Evolutionary conservation across 2,329 filamentous ascomycete species (phyloP), one percentile per base, ranked within the genome.

Genomic region (Verticillium longisporum): DNA sequence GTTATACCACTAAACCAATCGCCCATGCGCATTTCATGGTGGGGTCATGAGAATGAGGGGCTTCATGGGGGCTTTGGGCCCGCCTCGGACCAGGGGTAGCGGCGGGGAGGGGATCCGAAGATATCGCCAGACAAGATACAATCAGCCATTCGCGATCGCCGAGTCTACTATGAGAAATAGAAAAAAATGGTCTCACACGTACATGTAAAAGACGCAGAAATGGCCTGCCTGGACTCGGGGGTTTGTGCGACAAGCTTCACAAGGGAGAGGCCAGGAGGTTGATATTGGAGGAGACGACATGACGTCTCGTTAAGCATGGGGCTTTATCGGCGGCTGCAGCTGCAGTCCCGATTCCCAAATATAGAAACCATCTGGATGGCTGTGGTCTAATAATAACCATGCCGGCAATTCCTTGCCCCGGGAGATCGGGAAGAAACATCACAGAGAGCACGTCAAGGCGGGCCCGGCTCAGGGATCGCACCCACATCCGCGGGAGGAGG

Each of bases 321-420:
- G n/a, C 45, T 50, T 50, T 21, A 21, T 50, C 13, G 66, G 67
- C 65, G 68, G 70, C 68, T 75, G 71, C 73, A 74, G 64, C 65
- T 69, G 69, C 70, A 73, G 72, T 69, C 72, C 73, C 66, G 64
- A 63, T 36, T 65, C 73, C 31, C 71, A 70, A 72, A 69, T 72
- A 26, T 72, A 75, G 75, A 73, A 65, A 76, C 69, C 63, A 63
- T 61, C 58, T 59, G 37, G 37, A 33, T 31, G 34, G 31, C 50
- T 26, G 31, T 26, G 32, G 62, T 65, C 71, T 70, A 73, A 73
- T 73, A 74, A 72, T 71, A 72, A 68, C 21, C 45, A 7, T 21
- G 7, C 21, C 45, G 45, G 45, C 45, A 15, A 21, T 18, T 50
- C 45, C 34, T 21, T 26, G 45, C 45, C 10, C 45, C 45, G n/a